A percentile compares a stretch with the other conserved stretches of the same genome.
These are phyloP conservation scores for Aphanocladium album DNA, from an alignment of 2,329 filamentous ascomycete genomes.

Conservation along the genomic window DNA sequence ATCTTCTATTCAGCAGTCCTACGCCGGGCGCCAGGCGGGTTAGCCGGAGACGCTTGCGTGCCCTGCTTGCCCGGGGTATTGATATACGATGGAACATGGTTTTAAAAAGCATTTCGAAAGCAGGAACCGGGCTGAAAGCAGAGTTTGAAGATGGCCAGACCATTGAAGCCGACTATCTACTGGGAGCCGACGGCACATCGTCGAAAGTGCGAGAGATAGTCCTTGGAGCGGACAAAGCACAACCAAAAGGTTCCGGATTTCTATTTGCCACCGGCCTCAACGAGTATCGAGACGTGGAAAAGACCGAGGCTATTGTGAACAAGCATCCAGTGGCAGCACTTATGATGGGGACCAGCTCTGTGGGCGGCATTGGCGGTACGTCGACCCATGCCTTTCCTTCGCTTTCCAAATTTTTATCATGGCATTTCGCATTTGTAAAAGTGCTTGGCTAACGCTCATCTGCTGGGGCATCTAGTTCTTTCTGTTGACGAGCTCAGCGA, in stretches of 20 bases:
- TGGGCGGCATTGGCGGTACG: slow-evolving; percentile 27
- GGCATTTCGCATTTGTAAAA: too few species aligned
- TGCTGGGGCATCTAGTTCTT: slow-evolving; percentile 16
- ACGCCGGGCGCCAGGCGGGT: slow-evolving; percentile 30
- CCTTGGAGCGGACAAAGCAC: slow-evolving; percentile 22
- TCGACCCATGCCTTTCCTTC: not conserved
- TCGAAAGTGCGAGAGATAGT: slow-evolving; percentile 28
- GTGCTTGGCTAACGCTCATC: not conserved
- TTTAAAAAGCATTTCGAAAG: slow-evolving; percentile 13
- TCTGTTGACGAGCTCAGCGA: slow-evolving; percentile 22
- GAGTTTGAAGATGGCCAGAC: slow-evolving; percentile 23
- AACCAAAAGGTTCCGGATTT: slow-evolving; percentile 21
- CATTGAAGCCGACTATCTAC: slow-evolving; percentile 22
- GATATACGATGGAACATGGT: slow-evolving; percentile 28
- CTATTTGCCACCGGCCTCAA: slow-evolving; percentile 27
- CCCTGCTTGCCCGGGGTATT: slow-evolving; percentile 26
- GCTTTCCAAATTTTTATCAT: not conserved
- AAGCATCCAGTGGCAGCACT: slow-evolving; percentile 27
- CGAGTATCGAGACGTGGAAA: slow-evolving; percentile 21
- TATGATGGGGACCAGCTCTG: slow-evolving; percentile 24
- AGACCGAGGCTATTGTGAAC: slow-evolving; percentile 22
- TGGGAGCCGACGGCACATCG: slow-evolving; percentile 29
- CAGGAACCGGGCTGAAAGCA: slow-evolving; percentile 17
- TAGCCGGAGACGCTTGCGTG: slow-evolving; percentile 28
- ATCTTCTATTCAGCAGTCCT: slow-evolving; percentile 29